phyloP scores from a whole-genome alignment of 1,139 yeast genomes.

The Zygoascus hellenicus region DNA sequence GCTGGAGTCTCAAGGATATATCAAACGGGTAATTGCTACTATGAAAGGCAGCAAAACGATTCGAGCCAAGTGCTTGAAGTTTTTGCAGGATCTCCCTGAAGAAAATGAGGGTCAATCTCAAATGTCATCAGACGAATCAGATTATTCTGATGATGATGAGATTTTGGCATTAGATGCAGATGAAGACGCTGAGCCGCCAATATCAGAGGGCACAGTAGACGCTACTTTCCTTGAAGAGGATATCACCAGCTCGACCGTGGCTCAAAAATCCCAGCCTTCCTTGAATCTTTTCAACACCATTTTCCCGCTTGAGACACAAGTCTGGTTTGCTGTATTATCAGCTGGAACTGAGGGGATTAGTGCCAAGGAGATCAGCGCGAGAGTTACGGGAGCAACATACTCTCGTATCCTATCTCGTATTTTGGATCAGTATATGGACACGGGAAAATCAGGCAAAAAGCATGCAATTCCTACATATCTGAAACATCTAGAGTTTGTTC shows the following conservation, averaged over 20 bases:
- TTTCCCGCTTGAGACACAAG: constrained; percentile 60
- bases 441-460: constrained; percentile 28
- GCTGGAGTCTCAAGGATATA: constrained; percentile 47
- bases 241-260: constrained; percentile 1
- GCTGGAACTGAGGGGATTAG: constrained; percentile 48
- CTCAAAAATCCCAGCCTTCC: constrained; percentile 15
- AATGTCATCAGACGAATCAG: constrained; percentile 21
- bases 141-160: constrained; percentile 32
- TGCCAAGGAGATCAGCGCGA: constrained; percentile 46
- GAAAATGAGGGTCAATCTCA: constrained; percentile 15
- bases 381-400: constrained; percentile 50
- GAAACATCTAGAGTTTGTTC: constrained; percentile 43
- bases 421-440: constrained; percentile 40
- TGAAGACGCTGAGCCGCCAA: constrained; percentile 25
- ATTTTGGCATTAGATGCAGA: constrained; percentile 32
- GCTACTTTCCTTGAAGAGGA: constrained; percentile 16
- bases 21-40: constrained; percentile 54
- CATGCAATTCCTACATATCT: constrained; percentile 26
- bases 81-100: constrained; percentile 43
- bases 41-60: constrained; percentile 43
- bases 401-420: constrained; percentile 46
- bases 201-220: constrained; percentile 9
- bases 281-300: constrained; percentile 40
- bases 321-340: constrained; percentile 44
- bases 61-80: constrained; percentile 56